Evolutionary conservation across 1,284 basidiomycete genomes (phyloP).

Genomic region (Microbotryum saponariae): DNA sequence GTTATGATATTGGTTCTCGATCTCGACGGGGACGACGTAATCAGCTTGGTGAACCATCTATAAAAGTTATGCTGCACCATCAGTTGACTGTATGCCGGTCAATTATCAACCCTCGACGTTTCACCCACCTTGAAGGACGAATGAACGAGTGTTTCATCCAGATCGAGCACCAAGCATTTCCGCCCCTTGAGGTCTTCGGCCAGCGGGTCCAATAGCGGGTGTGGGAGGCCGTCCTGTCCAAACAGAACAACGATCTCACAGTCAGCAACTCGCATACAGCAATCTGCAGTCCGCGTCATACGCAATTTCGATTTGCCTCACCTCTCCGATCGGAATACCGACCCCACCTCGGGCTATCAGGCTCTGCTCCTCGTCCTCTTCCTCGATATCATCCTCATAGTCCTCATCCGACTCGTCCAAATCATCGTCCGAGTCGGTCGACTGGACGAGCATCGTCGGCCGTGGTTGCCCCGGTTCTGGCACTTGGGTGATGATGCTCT

Average conservation of each 20-base stretch:
- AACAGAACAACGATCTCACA: constrained; percentile 13
- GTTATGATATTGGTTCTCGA: constrained; percentile 95
- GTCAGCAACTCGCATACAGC: constrained; percentile 6
- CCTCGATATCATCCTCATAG: constrained; percentile 46
- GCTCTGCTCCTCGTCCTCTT: constrained; percentile 67
- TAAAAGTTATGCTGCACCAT: no score
- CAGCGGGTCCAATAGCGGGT: constrained; percentile 72
- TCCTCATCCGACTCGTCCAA: constrained; percentile 47
- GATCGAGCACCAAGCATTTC: constrained; percentile 83
- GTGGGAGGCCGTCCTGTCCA: constrained; percentile 67
- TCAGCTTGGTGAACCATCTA: constrained; percentile 92
- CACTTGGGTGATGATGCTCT: constrained; percentile 31
- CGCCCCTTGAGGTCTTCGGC: constrained; percentile 64
- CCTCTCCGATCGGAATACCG: constrained; percentile 69
- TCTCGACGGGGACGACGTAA: constrained; percentile 97
- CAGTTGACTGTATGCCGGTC: no score
- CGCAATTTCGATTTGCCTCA: constrained; percentile 43
- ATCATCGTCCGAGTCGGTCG: constrained; percentile 47
- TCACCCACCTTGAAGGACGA: constrained; percentile 41
- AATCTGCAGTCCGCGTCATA: constrained; percentile 3
- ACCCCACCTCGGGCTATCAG: constrained; percentile 71
- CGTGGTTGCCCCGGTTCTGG: constrained; percentile 24
- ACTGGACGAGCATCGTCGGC: constrained; percentile 8
- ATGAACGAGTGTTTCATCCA: constrained; percentile 93
- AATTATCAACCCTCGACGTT: no score